phyloP scores from a whole-genome alignment of 345 rosid genomes.

The Arabis alpina region DNA sequence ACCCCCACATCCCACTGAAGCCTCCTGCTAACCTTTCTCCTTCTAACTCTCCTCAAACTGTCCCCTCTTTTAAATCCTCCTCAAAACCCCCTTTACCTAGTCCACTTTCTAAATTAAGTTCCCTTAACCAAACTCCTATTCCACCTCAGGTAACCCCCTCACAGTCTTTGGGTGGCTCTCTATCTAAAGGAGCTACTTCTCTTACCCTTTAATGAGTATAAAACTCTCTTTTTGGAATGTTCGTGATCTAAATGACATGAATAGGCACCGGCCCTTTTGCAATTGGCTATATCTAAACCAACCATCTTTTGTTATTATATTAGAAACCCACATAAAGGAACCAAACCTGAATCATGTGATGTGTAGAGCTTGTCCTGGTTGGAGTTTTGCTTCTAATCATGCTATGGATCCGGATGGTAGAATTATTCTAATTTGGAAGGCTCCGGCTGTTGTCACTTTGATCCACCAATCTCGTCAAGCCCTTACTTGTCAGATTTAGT shows the following conservation, averaged over 20 bases:
- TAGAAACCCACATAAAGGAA: background rate
- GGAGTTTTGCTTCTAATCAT: background rate
- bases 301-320: background rate
- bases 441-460: accelerated
- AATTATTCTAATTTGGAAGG: background rate
- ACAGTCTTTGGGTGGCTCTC: too few species aligned
- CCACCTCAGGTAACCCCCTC: too few species aligned
- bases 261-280: background rate
- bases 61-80: too few species aligned
- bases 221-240: conserved; percentile 6
- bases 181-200: background rate
- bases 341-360: background rate
- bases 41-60: too few species aligned
- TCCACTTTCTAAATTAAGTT: too few species aligned
- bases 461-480: background rate
- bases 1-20: too few species aligned
- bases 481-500: background rate
- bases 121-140: too few species aligned
- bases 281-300: background rate
- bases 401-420: background rate
- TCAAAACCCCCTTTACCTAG: too few species aligned
- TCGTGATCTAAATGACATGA: background rate
- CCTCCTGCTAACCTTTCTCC: too few species aligned
- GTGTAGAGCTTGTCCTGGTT: background rate
- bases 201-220: background rate